Percentiles rank a stretch among this genome's conserved stretches.
phyloP scores from a whole-genome alignment of 2,329 filamentous ascomycete species.

The Monilinia aucupariae region DNA sequence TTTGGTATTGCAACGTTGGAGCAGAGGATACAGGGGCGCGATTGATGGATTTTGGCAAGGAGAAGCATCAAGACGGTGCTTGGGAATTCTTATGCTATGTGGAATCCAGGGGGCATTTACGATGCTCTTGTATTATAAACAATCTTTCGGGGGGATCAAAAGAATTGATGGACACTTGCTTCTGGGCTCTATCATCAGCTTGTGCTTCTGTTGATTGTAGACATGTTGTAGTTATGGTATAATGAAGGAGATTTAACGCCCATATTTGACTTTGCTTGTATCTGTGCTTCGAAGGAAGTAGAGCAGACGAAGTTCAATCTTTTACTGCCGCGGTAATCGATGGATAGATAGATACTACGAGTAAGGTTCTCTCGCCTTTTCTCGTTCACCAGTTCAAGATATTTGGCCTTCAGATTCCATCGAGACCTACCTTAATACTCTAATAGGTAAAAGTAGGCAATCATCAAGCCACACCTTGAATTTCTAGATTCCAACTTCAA shows the following conservation, averaged over 20 bases:
- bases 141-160: slow-evolving; percentile 9
- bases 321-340: not conserved
- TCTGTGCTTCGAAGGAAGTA: not conserved
- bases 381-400: no score
- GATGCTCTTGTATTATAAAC: slow-evolving; percentile 18
- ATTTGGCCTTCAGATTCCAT: not conserved
- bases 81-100: slow-evolving; percentile 1
- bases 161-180: slow-evolving; percentile 12
- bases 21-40: slow-evolving; percentile 3
- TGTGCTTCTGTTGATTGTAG: slow-evolving; percentile 1
- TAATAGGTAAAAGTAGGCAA: no score
- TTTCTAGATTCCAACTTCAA: not conserved
- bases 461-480: not conserved
- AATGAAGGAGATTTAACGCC: slow-evolving; percentile 1
- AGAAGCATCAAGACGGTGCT: slow-evolving; percentile 1
- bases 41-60: not conserved
- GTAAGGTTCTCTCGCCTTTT: not conserved
- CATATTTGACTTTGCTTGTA: not conserved
- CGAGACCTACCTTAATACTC: no score
- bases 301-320: not conserved
- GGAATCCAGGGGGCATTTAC: not conserved
- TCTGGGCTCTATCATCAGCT: not conserved
- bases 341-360: not conserved
- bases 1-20: slow-evolving; percentile 5
- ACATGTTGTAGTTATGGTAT: not conserved